Percentiles rank a stretch among this genome's conserved stretches.
These are phyloP conservation scores for Bidens hawaiensis DNA, from an alignment of 140 eudicot genomes.

Conservation along the genomic window DNA sequence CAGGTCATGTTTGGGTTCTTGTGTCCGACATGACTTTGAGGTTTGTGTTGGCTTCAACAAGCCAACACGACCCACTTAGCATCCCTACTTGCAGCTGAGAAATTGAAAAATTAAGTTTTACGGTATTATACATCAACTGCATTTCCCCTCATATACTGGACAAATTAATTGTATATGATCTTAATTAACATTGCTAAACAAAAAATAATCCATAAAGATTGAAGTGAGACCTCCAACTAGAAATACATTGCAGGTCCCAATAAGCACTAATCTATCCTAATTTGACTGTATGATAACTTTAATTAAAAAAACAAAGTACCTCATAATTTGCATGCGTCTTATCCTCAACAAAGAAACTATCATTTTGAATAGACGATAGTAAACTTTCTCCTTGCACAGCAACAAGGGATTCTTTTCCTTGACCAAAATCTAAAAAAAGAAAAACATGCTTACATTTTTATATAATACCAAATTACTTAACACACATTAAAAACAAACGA, in stretches of 20 bases:
- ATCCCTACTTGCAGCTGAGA: neutral
- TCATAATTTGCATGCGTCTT: constrained; percentile 41
- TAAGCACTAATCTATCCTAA: neutral
- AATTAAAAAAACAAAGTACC: constrained; percentile 33
- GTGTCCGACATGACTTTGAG: no score
- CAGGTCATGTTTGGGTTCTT: no score
- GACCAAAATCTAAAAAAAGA: constrained; percentile 50
- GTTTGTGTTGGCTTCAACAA: no score
- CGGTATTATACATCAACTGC: no score
- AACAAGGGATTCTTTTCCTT: constrained; percentile 57
- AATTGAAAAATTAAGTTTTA: no score
- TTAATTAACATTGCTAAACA: no score
- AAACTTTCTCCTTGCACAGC: constrained; percentile 63
- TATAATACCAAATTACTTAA: neutral
- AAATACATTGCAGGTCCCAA: no score
- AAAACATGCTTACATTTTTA: neutral
- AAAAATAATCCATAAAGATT: no score
- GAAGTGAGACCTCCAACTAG: no score
- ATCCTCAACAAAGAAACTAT: constrained; percentile 57
- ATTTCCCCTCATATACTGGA: no score
- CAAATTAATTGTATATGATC: no score
- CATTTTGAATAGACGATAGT: constrained; percentile 52
- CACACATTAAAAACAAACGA: neutral
- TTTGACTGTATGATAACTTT: neutral
- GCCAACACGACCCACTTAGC: neutral